Evolutionary conservation across 179 eudicot genomes (phyloP), one percentile per base, ranked within the genome.

Genomic region (Beta macrorhiza): DNA sequence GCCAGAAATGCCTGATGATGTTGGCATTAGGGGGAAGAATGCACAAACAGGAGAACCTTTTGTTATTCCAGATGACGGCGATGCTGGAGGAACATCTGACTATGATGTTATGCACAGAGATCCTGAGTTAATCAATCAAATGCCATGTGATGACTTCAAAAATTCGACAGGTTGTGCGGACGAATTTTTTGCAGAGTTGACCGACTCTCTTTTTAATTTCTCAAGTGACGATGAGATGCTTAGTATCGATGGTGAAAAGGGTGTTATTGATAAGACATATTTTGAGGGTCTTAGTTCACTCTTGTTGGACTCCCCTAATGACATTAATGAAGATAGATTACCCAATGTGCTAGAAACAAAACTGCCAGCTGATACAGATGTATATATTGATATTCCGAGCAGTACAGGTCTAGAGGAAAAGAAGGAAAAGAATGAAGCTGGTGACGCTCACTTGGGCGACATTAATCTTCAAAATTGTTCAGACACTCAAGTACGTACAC

Each of bases 271-370:
- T 65, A 84, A 81, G 77, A 80, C 86, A 37, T 83, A 82, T 87
- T 76, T 82, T 16, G 90, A 87, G 72, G 87, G 86, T 82, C 79
- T 91, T 17, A 79, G 84, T 77, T 83, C 90, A 67, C 88, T 88
- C 72, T 82, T 91, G 84, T 78, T 88, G 84, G 87, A 89, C 82
- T 87, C 88, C 63, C 89, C 88, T 79, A 76, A 75, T 49, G 84
- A 75, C 8, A 76, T 42, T 55, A 71, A 75, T 76, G 87, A 70
- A 47, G 84, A 80, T 45, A 80, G 80, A 65, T 72, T 71, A 78
- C 81, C 79, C 25, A 78, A 72, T 75, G 71, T 73, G 45, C 44
- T 73, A 77, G 82, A 83, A 79, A 19, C 79, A 11, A 79, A 81
- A 72, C 82, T 79, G 59, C 56, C 84, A 8, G 74, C 78, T 42